Evolutionary conservation across 2,329 filamentous ascomycete species (phyloP).

Genomic region (Aspergillus sp.): DNA sequence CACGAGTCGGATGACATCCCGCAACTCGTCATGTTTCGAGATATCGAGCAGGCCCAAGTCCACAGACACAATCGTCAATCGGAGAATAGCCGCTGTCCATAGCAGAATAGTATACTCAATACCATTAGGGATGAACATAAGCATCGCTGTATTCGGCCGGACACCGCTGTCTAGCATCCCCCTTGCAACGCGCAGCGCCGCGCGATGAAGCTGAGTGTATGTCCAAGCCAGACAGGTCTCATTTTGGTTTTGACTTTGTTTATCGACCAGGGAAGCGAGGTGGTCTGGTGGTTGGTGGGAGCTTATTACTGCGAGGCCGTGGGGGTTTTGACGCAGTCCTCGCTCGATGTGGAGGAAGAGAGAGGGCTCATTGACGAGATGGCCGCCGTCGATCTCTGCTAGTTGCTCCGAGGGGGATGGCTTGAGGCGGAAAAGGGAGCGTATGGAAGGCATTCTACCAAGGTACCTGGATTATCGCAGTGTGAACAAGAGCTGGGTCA

Average conservation of each 20-base stretch:
- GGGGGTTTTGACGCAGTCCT: neutral
- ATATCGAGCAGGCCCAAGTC: neutral
- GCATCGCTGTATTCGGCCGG: neutral
- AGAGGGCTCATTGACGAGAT: neutral
- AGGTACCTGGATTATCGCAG: neutral
- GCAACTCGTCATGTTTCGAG: neutral
- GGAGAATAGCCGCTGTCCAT: neutral
- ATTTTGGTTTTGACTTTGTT: neutral
- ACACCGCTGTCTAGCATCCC: neutral
- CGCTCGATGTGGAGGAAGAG: slow-evolving; percentile 1
- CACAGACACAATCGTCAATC: neutral
- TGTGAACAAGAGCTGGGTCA: too few relatives aligned
- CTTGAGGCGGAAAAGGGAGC: neutral
- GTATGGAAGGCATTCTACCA: neutral
- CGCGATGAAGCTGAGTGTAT: neutral
- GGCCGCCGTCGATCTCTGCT: neutral
- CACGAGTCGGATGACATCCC: neutral
- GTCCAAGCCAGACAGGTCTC: neutral
- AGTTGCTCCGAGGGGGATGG: neutral
- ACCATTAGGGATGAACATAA: neutral
- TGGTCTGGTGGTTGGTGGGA: neutral
- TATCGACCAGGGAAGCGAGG: neutral
- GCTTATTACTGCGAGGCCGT: neutral
- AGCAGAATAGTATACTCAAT: neutral
- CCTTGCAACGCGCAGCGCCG: neutral